These are phyloP conservation scores for Naganishia randhawae DNA, from an alignment of 768 basidiomycete species.

Conservation along the genomic window DNA sequence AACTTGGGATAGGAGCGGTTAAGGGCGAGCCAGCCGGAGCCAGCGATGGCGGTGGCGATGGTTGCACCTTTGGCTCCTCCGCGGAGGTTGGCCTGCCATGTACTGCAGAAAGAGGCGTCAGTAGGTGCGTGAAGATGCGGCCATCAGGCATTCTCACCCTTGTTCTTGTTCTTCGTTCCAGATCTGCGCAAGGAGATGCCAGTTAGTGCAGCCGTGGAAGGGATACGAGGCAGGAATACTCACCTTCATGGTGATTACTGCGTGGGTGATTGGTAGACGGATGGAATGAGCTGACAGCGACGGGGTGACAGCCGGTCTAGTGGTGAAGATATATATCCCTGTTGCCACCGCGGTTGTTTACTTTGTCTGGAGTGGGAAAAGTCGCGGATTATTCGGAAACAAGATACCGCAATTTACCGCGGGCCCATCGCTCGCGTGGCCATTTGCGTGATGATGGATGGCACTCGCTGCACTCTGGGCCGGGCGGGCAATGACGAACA, in stretches of 20 bases:
- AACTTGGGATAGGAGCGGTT: constrained; percentile 32
- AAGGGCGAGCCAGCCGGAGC: constrained; percentile 37
- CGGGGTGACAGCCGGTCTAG: too few species aligned
- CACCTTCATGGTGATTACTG: background rate
- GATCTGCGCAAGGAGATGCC: background rate
- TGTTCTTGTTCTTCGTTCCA: constrained; percentile 20
- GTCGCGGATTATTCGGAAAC: background rate
- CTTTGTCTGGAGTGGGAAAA: constrained; percentile 12
- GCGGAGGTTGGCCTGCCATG: constrained; percentile 35
- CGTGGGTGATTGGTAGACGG: background rate
- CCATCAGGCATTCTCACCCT: background rate
- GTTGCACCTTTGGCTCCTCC: constrained; percentile 41
- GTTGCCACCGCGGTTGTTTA: constrained; percentile 15
- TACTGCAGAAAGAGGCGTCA: constrained; percentile 16
- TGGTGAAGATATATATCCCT: constrained; percentile 8
- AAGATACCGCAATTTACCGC: constrained; percentile 8
- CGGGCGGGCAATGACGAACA: background rate
- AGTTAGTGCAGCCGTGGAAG: background rate
- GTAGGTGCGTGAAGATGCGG: background rate
- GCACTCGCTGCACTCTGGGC: too few species aligned
- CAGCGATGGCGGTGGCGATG: constrained; percentile 35
- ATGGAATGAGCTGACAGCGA: background rate
- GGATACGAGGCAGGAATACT: background rate
- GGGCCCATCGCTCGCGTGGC: background rate
- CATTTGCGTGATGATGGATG: too few species aligned